These are phyloP conservation scores for Leccinum aurantiacum DNA, from an alignment of 768 basidiomycete species.

Conservation along the genomic window DNA sequence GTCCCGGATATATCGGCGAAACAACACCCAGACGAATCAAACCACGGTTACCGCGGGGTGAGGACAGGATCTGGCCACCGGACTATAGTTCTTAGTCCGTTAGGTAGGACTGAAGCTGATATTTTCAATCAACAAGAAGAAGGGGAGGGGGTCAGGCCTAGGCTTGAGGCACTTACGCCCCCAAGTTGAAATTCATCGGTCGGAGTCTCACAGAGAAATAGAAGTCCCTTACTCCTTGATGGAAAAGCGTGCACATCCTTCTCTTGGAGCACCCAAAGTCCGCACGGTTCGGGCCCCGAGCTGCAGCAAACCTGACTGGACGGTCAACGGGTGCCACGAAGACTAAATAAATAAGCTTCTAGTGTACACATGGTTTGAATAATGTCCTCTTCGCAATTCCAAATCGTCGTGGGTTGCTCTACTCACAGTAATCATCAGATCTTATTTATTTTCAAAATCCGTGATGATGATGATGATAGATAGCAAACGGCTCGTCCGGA, in stretches of 20 bases:
- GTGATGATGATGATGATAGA: not conserved
- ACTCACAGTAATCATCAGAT: not conserved
- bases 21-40: not conserved
- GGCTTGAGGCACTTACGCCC: not conserved
- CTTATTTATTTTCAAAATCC: not conserved
- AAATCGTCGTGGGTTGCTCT: not conserved
- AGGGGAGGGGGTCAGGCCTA: not conserved
- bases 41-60: not conserved
- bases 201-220: not conserved
- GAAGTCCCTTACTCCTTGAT: not conserved
- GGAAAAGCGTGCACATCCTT: not conserved
- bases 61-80: not conserved
- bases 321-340: not conserved
- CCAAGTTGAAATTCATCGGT: not conserved
- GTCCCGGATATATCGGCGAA: not conserved
- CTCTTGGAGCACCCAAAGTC: not conserved
- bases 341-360: not conserved
- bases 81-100: not conserved
- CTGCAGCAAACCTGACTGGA: not conserved
- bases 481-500: not conserved
- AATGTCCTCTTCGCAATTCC: not conserved
- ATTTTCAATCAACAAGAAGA: not conserved
- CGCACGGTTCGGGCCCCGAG: not conserved
- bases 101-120: not conserved
- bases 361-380: not conserved